phyloP scores from a whole-genome alignment of 1,284 basidiomycete genomes.

The Ganoderma lingzhi region DNA sequence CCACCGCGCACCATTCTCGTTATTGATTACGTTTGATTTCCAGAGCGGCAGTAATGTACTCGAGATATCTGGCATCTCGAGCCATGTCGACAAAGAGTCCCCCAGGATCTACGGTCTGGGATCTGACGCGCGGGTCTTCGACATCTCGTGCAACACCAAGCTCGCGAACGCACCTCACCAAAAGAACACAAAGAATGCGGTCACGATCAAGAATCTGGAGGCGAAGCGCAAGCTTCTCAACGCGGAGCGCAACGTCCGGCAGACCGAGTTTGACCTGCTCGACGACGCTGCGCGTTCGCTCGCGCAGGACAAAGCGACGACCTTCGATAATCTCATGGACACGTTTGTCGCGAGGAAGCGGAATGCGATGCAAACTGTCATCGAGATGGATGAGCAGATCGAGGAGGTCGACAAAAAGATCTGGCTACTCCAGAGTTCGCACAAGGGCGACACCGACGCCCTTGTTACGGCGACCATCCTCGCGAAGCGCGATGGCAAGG shows the following conservation, averaged over 20 bases:
- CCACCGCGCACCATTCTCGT: not conserved
- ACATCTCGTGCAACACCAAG: slow-evolving; percentile 52
- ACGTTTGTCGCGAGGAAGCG: slow-evolving; percentile 50
- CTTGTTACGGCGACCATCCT: slow-evolving; percentile 49
- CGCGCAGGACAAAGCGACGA: slow-evolving; percentile 17
- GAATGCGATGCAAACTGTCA: slow-evolving; percentile 47
- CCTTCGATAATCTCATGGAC: slow-evolving; percentile 51
- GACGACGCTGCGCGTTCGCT: slow-evolving; percentile 53
- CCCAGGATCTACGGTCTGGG: slow-evolving; percentile 57
- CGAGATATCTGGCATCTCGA: slow-evolving; percentile 54
- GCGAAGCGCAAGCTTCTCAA: slow-evolving; percentile 46
- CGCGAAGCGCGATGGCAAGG: slow-evolving; percentile 44
- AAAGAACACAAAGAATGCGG: slow-evolving; percentile 31
- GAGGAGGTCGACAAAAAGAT: slow-evolving; percentile 43
- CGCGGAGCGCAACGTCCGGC: slow-evolving; percentile 47
- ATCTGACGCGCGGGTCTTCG: slow-evolving; percentile 52
- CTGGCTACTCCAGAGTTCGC: slow-evolving; percentile 27
- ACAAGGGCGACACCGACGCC: slow-evolving; percentile 47
- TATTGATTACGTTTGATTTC: not conserved
- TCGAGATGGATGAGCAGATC: slow-evolving; percentile 50
- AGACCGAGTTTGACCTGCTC: slow-evolving; percentile 51
- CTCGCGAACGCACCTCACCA: slow-evolving; percentile 11
- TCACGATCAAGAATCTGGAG: slow-evolving; percentile 46
- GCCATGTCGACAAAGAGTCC: slow-evolving; percentile 55
- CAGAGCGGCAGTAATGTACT: slow-evolving; percentile 60